Percentiles rank a stretch among this genome's conserved stretches.
Evolutionary conservation across 164 flowering plant genomes (phyloP).

Genomic region (Piper longum): DNA sequence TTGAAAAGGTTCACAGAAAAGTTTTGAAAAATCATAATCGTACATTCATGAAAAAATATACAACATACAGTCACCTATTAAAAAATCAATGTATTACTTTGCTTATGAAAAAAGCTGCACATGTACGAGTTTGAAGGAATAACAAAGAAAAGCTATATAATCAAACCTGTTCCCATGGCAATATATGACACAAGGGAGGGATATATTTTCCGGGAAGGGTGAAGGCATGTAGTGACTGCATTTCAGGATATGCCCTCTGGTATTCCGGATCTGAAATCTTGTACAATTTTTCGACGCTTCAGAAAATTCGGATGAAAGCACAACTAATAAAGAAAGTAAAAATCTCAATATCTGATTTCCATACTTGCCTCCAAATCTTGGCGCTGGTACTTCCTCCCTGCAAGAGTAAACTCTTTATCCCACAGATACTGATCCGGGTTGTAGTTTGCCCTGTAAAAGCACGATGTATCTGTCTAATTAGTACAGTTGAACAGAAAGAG

Average conservation of each 20-base stretch:
- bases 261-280: conserved; percentile 47
- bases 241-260: conserved; percentile 51
- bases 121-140: neutral
- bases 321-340: conserved; percentile 6
- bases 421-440: conserved; percentile 90
- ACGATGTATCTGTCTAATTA: neutral
- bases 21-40: neutral
- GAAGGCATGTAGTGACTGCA: conserved; percentile 91
- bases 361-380: conserved; percentile 95
- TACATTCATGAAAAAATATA: neutral
- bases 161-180: conserved; percentile 92
- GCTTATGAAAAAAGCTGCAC: neutral
- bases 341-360: conserved; percentile 22
- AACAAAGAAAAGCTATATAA: neutral
- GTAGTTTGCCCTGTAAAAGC: conserved; percentile 65
- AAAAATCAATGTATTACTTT: neutral
- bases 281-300: neutral
- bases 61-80: neutral
- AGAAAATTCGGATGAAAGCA: too few relatives aligned
- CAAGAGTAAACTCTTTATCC: conserved; percentile 81
- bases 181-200: conserved; percentile 92
- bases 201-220: conserved; percentile 41
- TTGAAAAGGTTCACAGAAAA: neutral
- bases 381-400: conserved; percentile 67
- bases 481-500: neutral